Percentiles rank a stretch among this genome's conserved stretches.
These are phyloP conservation scores for Bryoerythrophyllum caledonicum DNA, from an alignment of 225 moss, liverwort and hornwort genomes.

Conservation along the genomic window DNA sequence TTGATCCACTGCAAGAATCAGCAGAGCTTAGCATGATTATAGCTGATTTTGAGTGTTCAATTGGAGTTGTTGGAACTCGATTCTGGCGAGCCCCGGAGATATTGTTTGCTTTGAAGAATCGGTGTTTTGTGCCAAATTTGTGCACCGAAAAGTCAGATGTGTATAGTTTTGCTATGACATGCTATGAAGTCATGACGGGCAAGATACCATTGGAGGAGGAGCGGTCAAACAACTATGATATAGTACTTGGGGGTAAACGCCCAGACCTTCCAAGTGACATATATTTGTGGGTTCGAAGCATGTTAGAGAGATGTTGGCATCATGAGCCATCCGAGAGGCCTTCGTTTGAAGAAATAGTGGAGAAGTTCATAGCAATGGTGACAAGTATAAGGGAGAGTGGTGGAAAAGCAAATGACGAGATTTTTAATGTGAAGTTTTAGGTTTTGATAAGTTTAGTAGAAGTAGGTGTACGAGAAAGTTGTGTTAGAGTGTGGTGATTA, in stretches of 20 bases:
- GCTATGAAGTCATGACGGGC: constrained; percentile 10
- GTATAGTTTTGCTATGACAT: constrained; percentile 5
- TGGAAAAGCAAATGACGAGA: too few species aligned
- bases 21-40: rapidly evolving
- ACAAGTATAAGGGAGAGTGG: too few species aligned
- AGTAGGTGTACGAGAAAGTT: too few species aligned
- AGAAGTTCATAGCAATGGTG: too few species aligned
- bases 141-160: constrained; percentile 4
- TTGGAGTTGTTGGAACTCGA: background rate
- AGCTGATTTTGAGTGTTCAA: background rate
- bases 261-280: background rate
- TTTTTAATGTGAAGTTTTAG: too few species aligned
- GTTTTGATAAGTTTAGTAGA: too few species aligned
- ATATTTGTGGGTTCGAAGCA: background rate
- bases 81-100: background rate
- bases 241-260: background rate
- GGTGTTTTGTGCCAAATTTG: too few species aligned
- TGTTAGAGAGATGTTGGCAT: constrained; percentile 6
- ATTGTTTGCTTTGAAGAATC: background rate
- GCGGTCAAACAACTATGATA: background rate
- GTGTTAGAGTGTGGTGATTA: too few species aligned
- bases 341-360: background rate
- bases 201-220: background rate
- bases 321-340: background rate
- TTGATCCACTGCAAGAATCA: too few species aligned